Evolutionary conservation across 371 early-diverging fungal species (phyloP).

Genomic region (Lichtheimia ornata): DNA sequence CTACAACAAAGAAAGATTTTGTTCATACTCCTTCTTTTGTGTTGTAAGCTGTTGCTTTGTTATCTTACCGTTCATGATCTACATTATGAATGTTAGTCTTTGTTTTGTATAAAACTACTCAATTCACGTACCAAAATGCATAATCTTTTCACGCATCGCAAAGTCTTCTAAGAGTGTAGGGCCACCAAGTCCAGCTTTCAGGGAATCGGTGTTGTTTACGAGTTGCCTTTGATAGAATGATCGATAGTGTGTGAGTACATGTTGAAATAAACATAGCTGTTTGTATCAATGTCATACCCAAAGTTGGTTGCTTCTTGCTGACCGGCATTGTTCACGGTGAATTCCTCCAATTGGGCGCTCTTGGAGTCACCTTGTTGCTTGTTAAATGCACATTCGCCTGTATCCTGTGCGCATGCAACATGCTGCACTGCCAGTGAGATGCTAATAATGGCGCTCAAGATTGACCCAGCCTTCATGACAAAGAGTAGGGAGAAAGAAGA

Average conservation of each 20-base stretch:
- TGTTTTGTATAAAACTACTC: too few species aligned
- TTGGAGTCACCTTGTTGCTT: background rate
- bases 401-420: background rate
- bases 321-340: background rate
- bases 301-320: conserved; percentile 13
- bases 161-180: conserved; percentile 55
- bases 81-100: background rate
- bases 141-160: conserved; percentile 48
- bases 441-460: conserved; percentile 2
- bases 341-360: too few species aligned
- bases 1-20: too few species aligned
- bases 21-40: too few species aligned
- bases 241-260: too few species aligned
- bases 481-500: too few species aligned
- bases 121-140: conserved; percentile 48
- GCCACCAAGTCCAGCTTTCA: conserved; percentile 45
- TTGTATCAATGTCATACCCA: conserved; percentile 7
- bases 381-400: background rate
- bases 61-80: conserved; percentile 15
- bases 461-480: background rate
- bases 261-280: too few species aligned
- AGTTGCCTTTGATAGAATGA: too few species aligned
- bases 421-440: conserved; percentile 3
- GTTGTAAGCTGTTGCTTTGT: too few species aligned
- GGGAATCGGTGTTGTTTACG: conserved; percentile 16